phyloP scores from a whole-genome alignment of 2,329 filamentous ascomycete species.

The Epichloe hybrida region DNA sequence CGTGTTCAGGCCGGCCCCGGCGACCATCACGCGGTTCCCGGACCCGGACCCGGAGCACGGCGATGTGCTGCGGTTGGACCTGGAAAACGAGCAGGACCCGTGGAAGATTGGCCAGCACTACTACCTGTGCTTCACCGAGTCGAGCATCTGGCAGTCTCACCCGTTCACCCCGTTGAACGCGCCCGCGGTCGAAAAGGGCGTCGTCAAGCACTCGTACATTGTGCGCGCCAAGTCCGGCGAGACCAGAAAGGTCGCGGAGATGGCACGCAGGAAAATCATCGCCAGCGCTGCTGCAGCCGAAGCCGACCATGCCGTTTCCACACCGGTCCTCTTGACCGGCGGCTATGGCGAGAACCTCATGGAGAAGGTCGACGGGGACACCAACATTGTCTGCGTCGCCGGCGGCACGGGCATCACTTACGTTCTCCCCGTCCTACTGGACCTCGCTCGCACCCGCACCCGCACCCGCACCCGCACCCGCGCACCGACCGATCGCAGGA shows the following conservation, averaged over 20 bases:
- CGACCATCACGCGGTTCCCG: conserved; percentile 32
- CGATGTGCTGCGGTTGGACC: conserved; percentile 52
- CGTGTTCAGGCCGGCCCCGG: conserved; percentile 41
- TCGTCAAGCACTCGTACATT: conserved; percentile 40
- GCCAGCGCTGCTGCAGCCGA: conserved; percentile 9
- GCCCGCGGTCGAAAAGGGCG: conserved; percentile 27
- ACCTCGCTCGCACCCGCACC: conserved; percentile 16
- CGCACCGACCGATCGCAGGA: conserved; percentile 30
- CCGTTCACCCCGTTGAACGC: conserved; percentile 53
- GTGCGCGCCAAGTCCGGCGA: conserved; percentile 46
- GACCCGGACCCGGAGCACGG: conserved; percentile 36
- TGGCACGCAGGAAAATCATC: conserved; percentile 26
- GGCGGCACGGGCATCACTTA: conserved; percentile 28
- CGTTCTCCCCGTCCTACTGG: conserved; percentile 23
- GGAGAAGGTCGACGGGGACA: conserved; percentile 25
- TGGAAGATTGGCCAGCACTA: conserved; percentile 61
- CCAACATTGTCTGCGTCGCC: conserved; percentile 26
- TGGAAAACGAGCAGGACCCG: conserved; percentile 43
- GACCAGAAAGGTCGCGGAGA: conserved; percentile 38
- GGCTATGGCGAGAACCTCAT: conserved; percentile 45
- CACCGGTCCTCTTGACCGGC: conserved; percentile 46
- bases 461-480: conserved; percentile 28
- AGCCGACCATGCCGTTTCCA: conserved; percentile 18
- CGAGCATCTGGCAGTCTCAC: conserved; percentile 59
- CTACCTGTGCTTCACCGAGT: conserved; percentile 52